phyloP scores from a whole-genome alignment of 352 stramenopile species.

The Phytophthora chlamydospora region DNA sequence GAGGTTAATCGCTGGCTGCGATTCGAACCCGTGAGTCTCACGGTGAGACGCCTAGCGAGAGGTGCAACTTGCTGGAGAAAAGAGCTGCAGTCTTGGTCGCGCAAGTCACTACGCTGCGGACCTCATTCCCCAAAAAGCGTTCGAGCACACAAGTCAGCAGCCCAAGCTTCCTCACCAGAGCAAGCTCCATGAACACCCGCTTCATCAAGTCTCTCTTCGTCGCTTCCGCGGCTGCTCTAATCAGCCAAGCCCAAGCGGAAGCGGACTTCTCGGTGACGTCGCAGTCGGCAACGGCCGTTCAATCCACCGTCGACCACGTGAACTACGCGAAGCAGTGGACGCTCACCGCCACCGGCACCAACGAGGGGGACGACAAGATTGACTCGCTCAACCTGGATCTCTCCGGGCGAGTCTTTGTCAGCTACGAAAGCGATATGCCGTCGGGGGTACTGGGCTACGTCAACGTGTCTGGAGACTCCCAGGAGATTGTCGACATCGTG shows the following conservation, averaged over 20 bases:
- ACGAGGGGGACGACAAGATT: not conserved
- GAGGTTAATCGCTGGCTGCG: no score
- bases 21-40: no score
- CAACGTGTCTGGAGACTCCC: slow-evolving; percentile 9
- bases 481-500: slow-evolving; percentile 2
- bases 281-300: not conserved
- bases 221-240: not conserved
- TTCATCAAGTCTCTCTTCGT: not conserved
- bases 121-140: slow-evolving; percentile 1
- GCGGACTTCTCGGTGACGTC: slow-evolving; percentile 15
- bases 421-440: slow-evolving; percentile 6
- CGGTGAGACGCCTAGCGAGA: no score
- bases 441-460: slow-evolving; percentile 15
- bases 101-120: not conserved
- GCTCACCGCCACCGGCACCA: slow-evolving; percentile 4
- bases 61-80: no score
- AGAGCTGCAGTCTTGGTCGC: no score
- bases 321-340: slow-evolving; percentile 15
- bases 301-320: not conserved
- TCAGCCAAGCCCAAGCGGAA: not conserved
- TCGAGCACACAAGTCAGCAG: not conserved
- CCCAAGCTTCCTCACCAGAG: not conserved
- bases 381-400: slow-evolving; percentile 9
- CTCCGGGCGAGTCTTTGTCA: slow-evolving; percentile 8
- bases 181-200: not conserved